Percentiles rank a stretch among this genome's conserved stretches.
Evolutionary conservation across 176 grass and related monocot genomes (phyloP).

Genomic region (Triticum dicoccoides): DNA sequence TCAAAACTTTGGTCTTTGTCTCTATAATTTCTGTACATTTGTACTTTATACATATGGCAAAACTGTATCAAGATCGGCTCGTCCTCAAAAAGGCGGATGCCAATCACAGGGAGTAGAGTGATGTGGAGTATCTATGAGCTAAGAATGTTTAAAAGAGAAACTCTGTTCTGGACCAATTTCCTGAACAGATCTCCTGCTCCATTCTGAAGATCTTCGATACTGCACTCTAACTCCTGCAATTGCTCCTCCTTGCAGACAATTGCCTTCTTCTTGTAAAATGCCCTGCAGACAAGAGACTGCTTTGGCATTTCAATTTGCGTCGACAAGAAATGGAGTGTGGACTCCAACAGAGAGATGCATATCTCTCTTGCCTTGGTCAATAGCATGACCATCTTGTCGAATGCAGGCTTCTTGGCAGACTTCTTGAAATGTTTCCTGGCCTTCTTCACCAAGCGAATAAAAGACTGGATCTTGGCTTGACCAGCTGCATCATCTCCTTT

Average conservation of each 20-base stretch:
- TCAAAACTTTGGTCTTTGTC: background rate
- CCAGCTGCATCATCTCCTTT: background rate
- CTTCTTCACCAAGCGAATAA: background rate
- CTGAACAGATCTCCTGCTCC: constrained; percentile 5
- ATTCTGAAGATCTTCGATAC: constrained; percentile 13
- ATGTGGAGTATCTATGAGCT: background rate
- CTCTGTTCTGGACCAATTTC: constrained; percentile 22
- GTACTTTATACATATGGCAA: no score
- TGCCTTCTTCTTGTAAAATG: constrained; percentile 13
- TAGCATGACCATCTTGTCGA: background rate
- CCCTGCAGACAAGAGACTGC: background rate
- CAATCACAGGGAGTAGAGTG: background rate
- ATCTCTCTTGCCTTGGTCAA: background rate
- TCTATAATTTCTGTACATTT: no score
- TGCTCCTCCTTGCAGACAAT: constrained; percentile 1
- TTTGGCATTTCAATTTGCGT: no score
- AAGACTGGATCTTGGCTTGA: background rate
- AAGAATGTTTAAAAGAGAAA: constrained; percentile 32
- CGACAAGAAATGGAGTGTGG: background rate
- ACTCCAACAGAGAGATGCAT: background rate
- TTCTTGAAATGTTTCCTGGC: background rate
- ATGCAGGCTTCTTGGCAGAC: background rate
- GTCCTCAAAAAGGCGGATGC: background rate
- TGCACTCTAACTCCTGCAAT: constrained; percentile 13
- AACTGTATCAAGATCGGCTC: no score